Base-by-base conservation (phyloP, 2,329 filamentous ascomycete genomes). In the Diplodia seriata region DNA sequence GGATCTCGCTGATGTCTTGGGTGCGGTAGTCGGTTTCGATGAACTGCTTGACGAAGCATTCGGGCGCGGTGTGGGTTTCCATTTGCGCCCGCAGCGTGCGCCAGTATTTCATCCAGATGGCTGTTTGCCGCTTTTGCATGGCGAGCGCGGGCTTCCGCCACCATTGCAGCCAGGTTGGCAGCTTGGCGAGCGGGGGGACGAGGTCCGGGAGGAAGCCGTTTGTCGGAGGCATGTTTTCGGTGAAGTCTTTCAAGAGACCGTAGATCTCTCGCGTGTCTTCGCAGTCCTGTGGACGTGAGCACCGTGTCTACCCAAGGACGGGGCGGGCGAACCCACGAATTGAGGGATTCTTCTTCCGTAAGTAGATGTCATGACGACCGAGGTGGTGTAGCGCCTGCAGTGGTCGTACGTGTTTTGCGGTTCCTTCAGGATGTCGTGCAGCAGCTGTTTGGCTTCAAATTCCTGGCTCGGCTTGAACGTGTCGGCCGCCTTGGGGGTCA, bases 401-500 rank as follows among this genome's bases (percentile, higher is more conserved):
- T 73, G 70, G 26, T 66, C 50, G 38, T 72, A 73, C 18, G 51
- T 67, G 8, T 59, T 38, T 15, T 76, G 70, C 33, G 74, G 72
- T 0, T 70, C 73, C 63, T 78, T 79, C 15, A 78, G 68, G 0
- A 84, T 69, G 66, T 84, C 81, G 68, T 75, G 76, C 4, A 83
- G 69, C 43, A 84, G 70, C 70, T 83, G 79, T 70, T 81, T 83
- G 0, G 77, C 74, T 72, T 84, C 82, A 68, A 79, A 83, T 65
- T 83, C 79, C 69, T 84, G 82, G 50, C 75, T 79, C 2, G 82
- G 81, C 49, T 77, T 74, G 67, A 83, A 84, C 1, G 74, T 77
- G 4, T 73, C 73, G 11, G 79, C 79, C 66, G 76, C 76, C 23
- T 71, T 75, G 12, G 74, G 73, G 33, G 81, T 79, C 47, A 79